Conservation (phyloP, 306 rosid species). For the Comarum palustre region DNA sequence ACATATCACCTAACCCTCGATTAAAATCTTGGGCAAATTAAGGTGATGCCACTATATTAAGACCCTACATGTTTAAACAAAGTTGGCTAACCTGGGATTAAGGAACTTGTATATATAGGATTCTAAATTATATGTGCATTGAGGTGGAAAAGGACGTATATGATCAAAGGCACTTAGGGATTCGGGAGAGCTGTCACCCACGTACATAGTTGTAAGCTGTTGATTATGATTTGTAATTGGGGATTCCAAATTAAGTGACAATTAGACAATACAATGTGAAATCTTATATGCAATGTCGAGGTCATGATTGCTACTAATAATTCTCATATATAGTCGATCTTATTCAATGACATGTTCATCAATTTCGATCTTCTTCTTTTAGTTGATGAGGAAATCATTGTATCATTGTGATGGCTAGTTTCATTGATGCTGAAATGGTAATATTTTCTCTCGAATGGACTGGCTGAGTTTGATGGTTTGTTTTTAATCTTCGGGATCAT, state of each 20-base stretch:
- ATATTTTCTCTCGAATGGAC: too few relatives aligned
- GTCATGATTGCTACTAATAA: not conserved
- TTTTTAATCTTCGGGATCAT: too few relatives aligned
- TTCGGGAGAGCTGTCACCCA: constrained; percentile 1
- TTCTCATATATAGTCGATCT: not conserved
- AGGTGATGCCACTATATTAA: not conserved
- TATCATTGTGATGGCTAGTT: too few relatives aligned
- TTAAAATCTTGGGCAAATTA: not conserved
- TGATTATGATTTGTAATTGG: not conserved
- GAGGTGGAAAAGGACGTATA: not conserved
- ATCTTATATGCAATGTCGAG: not conserved
- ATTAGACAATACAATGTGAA: not conserved
- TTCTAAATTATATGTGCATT: not conserved
- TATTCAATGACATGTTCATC: not conserved
- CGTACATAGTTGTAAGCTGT: not conserved
- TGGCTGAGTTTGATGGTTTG: too few relatives aligned
- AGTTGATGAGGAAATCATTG: not conserved
- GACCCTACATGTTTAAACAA: constrained; percentile 29
- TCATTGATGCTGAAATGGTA: too few relatives aligned
- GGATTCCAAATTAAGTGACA: not conserved
- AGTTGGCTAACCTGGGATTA: not conserved
- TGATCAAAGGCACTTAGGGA: not conserved
- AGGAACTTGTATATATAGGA: not conserved
- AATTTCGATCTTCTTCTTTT: not conserved
- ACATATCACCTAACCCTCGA: constrained; percentile 11